Conservation (phyloP, 1,284 basidiomycete genomes). For the Anthracocystis panici-leucophaei region DNA sequence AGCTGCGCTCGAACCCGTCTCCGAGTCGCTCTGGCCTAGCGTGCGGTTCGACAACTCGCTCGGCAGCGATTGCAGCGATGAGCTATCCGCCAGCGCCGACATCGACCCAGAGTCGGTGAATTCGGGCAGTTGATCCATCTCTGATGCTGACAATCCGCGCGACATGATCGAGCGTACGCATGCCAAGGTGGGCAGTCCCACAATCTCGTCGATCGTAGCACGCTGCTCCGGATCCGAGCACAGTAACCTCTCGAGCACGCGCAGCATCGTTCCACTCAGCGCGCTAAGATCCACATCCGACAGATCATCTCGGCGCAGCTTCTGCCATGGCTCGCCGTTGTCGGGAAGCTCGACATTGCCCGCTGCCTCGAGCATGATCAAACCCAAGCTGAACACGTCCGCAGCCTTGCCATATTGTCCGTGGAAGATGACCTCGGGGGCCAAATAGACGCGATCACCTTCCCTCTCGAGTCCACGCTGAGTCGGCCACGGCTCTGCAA, state of each 20-base stretch:
- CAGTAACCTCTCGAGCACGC: conserved; percentile 58
- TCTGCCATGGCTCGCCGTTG: conserved; percentile 95
- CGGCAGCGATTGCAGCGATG: conserved; percentile 28
- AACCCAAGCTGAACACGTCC: conserved; percentile 96
- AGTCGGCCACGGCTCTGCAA: conserved; percentile 22
- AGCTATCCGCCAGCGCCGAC: conserved; percentile 29
- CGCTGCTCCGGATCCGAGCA: conserved; percentile 52
- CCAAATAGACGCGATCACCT: conserved; percentile 96
- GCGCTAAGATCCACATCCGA: conserved; percentile 81
- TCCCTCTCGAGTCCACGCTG: conserved; percentile 76
- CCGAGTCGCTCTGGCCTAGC: conserved; percentile 29
- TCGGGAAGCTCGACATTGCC: conserved; percentile 96
- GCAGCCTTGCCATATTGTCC: conserved; percentile 92
- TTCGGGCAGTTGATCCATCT: conserved; percentile 67
- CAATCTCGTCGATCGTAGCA: conserved; percentile 57
- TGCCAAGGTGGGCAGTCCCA: conserved; percentile 48
- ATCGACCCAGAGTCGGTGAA: conserved; percentile 43
- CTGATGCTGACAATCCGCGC: conserved; percentile 52
- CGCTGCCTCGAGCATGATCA: conserved; percentile 93
- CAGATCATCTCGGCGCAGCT: conserved; percentile 90
- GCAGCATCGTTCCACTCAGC: conserved; percentile 70
- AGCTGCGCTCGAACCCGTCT: conserved; percentile 24
- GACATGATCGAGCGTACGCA: conserved; percentile 58
- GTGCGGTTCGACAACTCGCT: conserved; percentile 39
- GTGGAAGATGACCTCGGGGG: conserved; percentile 89